Percentiles rank a stretch among this genome's conserved stretches.
These are phyloP conservation scores for Trichoderma citrinoviride DNA, from an alignment of 2,329 filamentous ascomycete species.

Conservation along the genomic window DNA sequence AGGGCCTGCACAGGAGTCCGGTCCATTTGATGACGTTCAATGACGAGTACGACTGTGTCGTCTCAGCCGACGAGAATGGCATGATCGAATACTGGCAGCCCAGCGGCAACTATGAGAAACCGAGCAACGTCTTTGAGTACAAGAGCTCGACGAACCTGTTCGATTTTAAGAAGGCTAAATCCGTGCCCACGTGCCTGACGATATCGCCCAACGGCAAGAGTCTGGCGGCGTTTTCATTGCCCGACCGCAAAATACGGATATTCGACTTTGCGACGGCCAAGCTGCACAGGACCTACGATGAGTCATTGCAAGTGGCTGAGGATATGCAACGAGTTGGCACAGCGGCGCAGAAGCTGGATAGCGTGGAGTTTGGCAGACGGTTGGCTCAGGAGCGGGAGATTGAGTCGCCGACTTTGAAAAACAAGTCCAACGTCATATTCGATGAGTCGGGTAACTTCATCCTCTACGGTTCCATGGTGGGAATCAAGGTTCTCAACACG, in stretches of 20 bases:
- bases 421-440: conserved; percentile 83
- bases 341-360: conserved; percentile 74
- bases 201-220: conserved; percentile 83
- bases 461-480: conserved; percentile 86
- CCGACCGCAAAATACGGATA: conserved; percentile 86
- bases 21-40: conserved; percentile 90
- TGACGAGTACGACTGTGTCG: conserved; percentile 79
- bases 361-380: conserved; percentile 86
- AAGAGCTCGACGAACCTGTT: conserved; percentile 95
- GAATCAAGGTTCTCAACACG: conserved; percentile 93
- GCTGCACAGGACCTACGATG: conserved; percentile 88
- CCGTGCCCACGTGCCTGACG: conserved; percentile 74
- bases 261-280: conserved; percentile 92
- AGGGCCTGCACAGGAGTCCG: conserved; percentile 74
- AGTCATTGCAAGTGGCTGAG: conserved; percentile 82
- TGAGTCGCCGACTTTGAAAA: conserved; percentile 64
- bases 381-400: conserved; percentile 84
- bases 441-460: conserved; percentile 97
- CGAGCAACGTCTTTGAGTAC: conserved; percentile 84
- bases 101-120: conserved; percentile 78
- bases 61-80: conserved; percentile 83
- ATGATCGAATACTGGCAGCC: conserved; percentile 98
- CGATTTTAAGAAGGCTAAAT: conserved; percentile 95
- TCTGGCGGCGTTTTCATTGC: conserved; percentile 86
- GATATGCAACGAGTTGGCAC: conserved; percentile 97